These are phyloP conservation scores for Trypanosoma caninum DNA, from an alignment of 208 protist genomes.

Conservation along the genomic window DNA sequence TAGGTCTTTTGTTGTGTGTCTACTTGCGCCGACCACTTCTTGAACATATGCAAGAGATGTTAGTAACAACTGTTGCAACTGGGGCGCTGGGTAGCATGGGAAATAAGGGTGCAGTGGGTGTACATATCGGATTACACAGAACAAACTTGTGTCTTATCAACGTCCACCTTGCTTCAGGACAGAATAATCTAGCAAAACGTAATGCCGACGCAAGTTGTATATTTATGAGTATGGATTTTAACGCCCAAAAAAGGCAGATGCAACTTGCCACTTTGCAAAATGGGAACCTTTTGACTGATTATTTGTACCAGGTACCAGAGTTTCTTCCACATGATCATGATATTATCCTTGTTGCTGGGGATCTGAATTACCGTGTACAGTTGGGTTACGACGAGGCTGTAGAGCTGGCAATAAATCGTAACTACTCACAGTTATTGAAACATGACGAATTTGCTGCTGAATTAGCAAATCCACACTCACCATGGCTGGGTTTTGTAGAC, in stretches of 20 bases:
- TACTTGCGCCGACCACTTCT: conserved; percentile 69
- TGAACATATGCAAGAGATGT: conserved; percentile 45
- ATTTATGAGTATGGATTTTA: conserved; percentile 84
- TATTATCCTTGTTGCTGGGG: conserved; percentile 87
- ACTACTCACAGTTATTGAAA: conserved; percentile 48
- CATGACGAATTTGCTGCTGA: conserved; percentile 82
- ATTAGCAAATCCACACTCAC: conserved; percentile 62
- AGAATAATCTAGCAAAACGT: conserved; percentile 76
- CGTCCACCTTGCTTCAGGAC: conserved; percentile 93
- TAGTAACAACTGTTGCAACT: conserved; percentile 67
- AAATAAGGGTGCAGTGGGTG: conserved; percentile 92
- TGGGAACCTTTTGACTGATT: conserved; percentile 1
- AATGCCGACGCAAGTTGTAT: conserved; percentile 92
- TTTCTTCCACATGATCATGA: conserved; percentile 82
- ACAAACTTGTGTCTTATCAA: conserved; percentile 86
- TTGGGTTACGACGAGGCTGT: conserved; percentile 76
- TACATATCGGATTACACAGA: conserved; percentile 71
- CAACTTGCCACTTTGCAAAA: background rate
- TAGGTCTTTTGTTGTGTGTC: conserved; percentile 80
- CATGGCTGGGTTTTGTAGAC: conserved; percentile 72
- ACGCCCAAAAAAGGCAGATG: conserved; percentile 34
- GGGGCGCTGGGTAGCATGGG: conserved; percentile 83
- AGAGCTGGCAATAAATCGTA: conserved; percentile 25
- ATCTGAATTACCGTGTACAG: conserved; percentile 92
- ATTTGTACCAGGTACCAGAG: conserved; percentile 34